Percentiles rank a stretch among this genome's conserved stretches.
phyloP scores from a whole-genome alignment of 1,284 basidiomycete species.

The Somion occarium region DNA sequence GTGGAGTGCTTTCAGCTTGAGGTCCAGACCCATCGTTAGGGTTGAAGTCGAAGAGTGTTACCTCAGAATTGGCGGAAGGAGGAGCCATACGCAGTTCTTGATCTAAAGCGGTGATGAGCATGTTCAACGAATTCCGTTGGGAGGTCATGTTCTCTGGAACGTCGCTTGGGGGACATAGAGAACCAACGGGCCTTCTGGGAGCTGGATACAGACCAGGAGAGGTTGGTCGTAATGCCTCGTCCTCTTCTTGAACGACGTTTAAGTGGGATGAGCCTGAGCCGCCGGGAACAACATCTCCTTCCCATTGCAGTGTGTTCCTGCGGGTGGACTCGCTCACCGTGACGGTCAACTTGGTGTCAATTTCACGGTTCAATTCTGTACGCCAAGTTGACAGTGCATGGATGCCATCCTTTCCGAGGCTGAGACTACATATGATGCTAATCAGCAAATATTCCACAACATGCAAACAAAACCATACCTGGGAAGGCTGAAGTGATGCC shows the following conservation, averaged over 20 bases:
- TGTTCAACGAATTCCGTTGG: constrained; percentile 47
- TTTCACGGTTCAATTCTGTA: constrained; percentile 42
- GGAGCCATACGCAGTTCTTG: constrained; percentile 27
- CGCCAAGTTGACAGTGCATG: constrained; percentile 47
- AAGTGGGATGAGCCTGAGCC: constrained; percentile 25
- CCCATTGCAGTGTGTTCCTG: constrained; percentile 47
- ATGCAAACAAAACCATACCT: constrained; percentile 36
- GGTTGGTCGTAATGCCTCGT: constrained; percentile 23
- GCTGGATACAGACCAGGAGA: constrained; percentile 8
- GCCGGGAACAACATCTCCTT: constrained; percentile 26
- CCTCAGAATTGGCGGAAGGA: constrained; percentile 53
- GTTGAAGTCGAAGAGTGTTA: constrained; percentile 51
- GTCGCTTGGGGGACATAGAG: constrained; percentile 34
- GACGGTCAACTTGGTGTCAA: constrained; percentile 38
- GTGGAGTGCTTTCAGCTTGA: constrained; percentile 58
- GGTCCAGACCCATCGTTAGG: constrained; percentile 33
- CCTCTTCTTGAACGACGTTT: constrained; percentile 36
- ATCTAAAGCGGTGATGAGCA: constrained; percentile 34
- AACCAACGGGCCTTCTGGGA: constrained; percentile 33
- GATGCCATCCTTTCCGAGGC: constrained; percentile 56
- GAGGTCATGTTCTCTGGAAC: constrained; percentile 43
- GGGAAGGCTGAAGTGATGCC: constrained; percentile 58
- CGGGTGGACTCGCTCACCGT: constrained; percentile 35
- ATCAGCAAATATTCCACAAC: constrained; percentile 3
- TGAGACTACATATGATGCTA: constrained; percentile 39